Conservation (phyloP, 495 filamentous ascomycete species). For the Hypoxylon rickii region DNA sequence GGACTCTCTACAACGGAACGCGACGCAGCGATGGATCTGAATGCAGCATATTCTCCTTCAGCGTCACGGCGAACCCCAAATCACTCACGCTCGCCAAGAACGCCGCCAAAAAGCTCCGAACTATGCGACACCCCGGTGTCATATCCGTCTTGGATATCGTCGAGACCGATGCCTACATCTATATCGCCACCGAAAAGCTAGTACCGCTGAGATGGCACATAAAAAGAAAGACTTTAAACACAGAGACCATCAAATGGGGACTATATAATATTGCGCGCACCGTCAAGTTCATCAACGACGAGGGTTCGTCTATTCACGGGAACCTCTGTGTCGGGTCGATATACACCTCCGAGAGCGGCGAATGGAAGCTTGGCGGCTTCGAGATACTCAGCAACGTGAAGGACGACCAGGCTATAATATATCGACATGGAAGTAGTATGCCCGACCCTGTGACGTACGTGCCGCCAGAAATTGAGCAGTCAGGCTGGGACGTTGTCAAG, state of each 20-base stretch:
- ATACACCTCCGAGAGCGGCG: conserved; percentile 91
- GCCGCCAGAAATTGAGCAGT: conserved; percentile 82
- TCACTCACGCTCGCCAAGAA: conserved; percentile 87
- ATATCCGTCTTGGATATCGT: conserved; percentile 91
- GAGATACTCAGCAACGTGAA: conserved; percentile 94
- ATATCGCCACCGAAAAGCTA: conserved; percentile 92
- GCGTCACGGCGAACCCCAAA: conserved; percentile 75
- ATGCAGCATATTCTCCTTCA: conserved; percentile 97
- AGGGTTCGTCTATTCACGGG: conserved; percentile 88
- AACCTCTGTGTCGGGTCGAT: conserved; percentile 82
- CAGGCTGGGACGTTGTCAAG: conserved; percentile 87
- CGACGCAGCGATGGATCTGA: conserved; percentile 88
- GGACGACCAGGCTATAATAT: conserved; percentile 90
- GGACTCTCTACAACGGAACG: conserved; percentile 89
- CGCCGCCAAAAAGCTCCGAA: conserved; percentile 87
- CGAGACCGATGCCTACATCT: conserved; percentile 92
- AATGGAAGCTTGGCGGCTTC: conserved; percentile 95
- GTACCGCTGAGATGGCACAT: conserved; percentile 84
- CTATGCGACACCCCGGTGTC: conserved; percentile 90
- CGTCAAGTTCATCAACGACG: conserved; percentile 92
- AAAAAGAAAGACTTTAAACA: conserved; percentile 77
- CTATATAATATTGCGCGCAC: conserved; percentile 86
- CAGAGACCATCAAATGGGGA: conserved; percentile 96
- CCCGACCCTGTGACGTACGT: conserved; percentile 82
- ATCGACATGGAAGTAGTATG: conserved; percentile 83